Evolutionary conservation across 371 early-diverging fungal species (phyloP).

Genomic region (Ecytonucleospora hepatopenaei): DNA sequence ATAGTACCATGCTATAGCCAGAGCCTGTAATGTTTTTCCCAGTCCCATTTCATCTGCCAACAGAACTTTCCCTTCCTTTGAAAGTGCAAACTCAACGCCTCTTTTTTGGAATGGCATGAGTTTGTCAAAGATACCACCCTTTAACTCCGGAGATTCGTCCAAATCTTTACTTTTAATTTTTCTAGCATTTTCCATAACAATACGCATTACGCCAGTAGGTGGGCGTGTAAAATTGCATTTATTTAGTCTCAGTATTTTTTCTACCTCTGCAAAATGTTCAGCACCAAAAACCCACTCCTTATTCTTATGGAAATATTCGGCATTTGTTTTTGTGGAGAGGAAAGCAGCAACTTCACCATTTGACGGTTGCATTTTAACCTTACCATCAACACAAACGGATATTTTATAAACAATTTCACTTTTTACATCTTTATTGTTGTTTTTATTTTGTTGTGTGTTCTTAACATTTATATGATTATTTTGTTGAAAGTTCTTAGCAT

Average conservation of each 20-base stretch:
- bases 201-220: slow-evolving; percentile 30
- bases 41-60: slow-evolving; percentile 61
- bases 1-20: slow-evolving; percentile 60
- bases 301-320: slow-evolving; percentile 23
- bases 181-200: no score
- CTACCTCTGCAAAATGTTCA: slow-evolving; percentile 18
- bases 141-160: slow-evolving; percentile 8
- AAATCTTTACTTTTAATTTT: no score
- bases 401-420: no score
- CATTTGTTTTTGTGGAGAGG: slow-evolving; percentile 13
- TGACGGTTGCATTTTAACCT: no score
- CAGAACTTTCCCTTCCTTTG: slow-evolving; percentile 57
- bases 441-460: no score
- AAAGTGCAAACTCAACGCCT: slow-evolving; percentile 58
- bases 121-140: slow-evolving; percentile 30
- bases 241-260: slow-evolving; percentile 13
- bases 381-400: no score
- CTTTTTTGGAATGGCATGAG: slow-evolving; percentile 59
- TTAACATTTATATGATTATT: no score
- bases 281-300: slow-evolving; percentile 37
- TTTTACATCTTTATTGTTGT: no score
- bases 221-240: slow-evolving; percentile 30
- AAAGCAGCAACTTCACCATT: slow-evolving; percentile 12
- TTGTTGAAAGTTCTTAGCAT: no score
- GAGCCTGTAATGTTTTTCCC: slow-evolving; percentile 60